Base-by-base conservation (phyloP, 768 basidiomycete species). In the Tephrocybe sp. region DNA sequence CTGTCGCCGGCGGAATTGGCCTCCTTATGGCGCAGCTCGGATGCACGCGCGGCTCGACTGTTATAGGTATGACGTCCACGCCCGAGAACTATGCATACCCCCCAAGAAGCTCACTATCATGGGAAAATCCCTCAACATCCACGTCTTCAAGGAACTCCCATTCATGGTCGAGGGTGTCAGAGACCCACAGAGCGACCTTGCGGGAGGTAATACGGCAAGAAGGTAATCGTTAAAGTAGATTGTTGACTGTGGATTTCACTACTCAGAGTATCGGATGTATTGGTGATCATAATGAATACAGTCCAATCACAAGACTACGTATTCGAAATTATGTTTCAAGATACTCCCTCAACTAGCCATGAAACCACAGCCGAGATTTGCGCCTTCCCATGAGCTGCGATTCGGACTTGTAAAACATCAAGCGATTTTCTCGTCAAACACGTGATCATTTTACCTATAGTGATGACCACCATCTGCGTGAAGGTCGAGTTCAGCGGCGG, bases 1-100 rank as follows among this genome's bases (percentile, higher is more conserved):
- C 96, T 26, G 80, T 96, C 31, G 94, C 96, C 0, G 96, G 96
- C 30, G 94, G 95, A 10, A 75, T 97, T 9, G 96, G 84, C 2
- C 72, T 87, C 22, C 63, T 87, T 23, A 75, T 85, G 48, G 73
- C 80, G 7, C 87, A 96, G 70, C 63, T 89, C 30, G 82, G 83
- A 34, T 85, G 82, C 63, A 71, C 75, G 39, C 73, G 82, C 16
- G 96, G 96, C 5, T 95, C 89, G 1, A 87, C 82, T 8, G 90
- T 98, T 20, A 96, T 99, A 59, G 96, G 92, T 1, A 98, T 94
- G 12, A 91, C 91, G 2, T 96, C 93, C 2, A 89, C 87, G 0
- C 64, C 72, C 17, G 89, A 84, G 60, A 99, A 89, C 64, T 94
- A 96, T 61, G 65, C 83, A 14, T 74, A 72, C 51, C 92, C 91